phyloP scores from a whole-genome alignment of 2,329 filamentous ascomycete species.

The Parafenestella ontariensis region DNA sequence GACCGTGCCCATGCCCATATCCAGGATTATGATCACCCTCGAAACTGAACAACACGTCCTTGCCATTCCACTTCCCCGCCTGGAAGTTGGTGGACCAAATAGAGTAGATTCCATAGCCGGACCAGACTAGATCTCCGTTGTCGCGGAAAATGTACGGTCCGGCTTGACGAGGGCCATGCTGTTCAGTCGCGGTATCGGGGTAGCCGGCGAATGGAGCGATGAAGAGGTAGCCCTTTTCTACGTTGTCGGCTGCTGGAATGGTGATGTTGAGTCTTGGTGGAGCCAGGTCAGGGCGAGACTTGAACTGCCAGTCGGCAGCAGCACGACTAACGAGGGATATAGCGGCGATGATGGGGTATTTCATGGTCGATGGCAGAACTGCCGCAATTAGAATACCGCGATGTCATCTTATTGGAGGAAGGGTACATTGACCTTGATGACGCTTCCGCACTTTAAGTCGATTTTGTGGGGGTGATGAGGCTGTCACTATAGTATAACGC shows the following conservation, averaged over 20 bases:
- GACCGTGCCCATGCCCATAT: conserved; percentile 13
- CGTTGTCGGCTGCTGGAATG: conserved; percentile 50
- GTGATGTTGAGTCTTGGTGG: conserved; percentile 56
- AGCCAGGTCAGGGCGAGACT: conserved; percentile 55
- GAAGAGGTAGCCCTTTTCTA: conserved; percentile 56
- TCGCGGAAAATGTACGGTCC: conserved; percentile 64
- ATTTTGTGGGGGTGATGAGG: background rate
- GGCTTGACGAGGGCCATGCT: conserved; percentile 59
- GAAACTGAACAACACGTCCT: conserved; percentile 62
- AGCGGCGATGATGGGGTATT: conserved; percentile 8
- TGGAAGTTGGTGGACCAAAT: conserved; percentile 65
- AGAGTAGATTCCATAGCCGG: conserved; percentile 60
- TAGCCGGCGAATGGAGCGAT: conserved; percentile 47
- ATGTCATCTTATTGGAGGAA: conserved; percentile 5
- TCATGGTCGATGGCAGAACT: conserved; percentile 19
- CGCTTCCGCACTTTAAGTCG: conserved; percentile 16
- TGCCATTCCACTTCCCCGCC: conserved; percentile 57
- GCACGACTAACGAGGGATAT: conserved; percentile 23
- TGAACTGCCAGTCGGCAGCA: conserved; percentile 60
- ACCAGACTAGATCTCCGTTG: conserved; percentile 65
- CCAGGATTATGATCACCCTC: conserved; percentile 53
- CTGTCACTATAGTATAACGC: background rate
- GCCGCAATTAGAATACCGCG: background rate
- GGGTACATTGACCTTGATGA: conserved; percentile 28
- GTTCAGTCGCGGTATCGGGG: conserved; percentile 30